Evolutionary conservation across 2,329 filamentous ascomycete species (phyloP), one percentile per base, ranked within the genome.

Genomic region (Thelonectria olida): DNA sequence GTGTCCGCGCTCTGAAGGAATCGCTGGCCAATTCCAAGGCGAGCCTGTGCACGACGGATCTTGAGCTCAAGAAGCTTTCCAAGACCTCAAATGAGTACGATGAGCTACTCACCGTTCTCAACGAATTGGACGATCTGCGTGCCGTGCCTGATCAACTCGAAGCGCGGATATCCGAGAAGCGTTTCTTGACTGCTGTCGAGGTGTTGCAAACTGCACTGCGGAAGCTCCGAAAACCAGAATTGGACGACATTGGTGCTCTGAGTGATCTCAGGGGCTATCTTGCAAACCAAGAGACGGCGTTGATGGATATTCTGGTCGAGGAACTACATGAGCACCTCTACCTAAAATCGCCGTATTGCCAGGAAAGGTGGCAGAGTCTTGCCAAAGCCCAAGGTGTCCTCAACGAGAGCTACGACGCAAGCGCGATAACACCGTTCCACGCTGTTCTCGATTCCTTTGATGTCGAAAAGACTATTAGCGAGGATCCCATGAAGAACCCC

Each of bases 241-340:
- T 99, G 74, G 94, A 97, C 72, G 90, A 91, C 34, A 97, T 99
- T 67, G 94, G 93, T 2, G 95, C 93, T 7, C 81, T 99, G 70
- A 89, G 87, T 58, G 96, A 99, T 69, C 79, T 99, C 67, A 88
- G 93, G 58, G 89, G 89, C 70, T 98, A 98, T 73, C 88, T 99
- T 59, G 89, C 89, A 61, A 98, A 97, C 73, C 96, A 99, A 75
- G 96, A 99, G 79, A 92, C 90, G 25, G 88, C 92, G 0, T 80
- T 99, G 65, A 95, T 95, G 73, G 96, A 99, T 73, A 98, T 98
- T 54, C 77, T 99, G 57, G 89, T 98, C n/a, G 96, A 99, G 75
- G 96, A 99, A 77, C 83, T 99, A 31, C 96, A 99, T 74, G 96
- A 97, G 75, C 96, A 99, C 78, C 84, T 99, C 4, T 99, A 99